Evolutionary conservation across 1,139 yeast genomes (phyloP).

Genomic region (Yamadazyma kanchanaburiensis): DNA sequence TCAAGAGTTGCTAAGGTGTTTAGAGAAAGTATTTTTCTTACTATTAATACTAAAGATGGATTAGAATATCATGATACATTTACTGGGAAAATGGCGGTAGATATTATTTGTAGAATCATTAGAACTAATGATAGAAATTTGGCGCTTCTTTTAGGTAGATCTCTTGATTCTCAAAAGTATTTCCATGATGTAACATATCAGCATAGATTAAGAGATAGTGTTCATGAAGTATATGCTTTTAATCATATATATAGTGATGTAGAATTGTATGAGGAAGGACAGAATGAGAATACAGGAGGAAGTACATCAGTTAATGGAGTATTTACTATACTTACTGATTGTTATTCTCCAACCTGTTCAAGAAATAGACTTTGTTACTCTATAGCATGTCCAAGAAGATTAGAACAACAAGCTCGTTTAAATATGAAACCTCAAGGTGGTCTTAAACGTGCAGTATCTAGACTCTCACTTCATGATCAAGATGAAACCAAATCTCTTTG

Average conservation of each 20-base stretch:
- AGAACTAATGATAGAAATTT: slow-evolving; percentile 88
- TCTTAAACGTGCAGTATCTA: slow-evolving; percentile 75
- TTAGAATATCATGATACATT: slow-evolving; percentile 91
- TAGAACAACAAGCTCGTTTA: slow-evolving; percentile 92
- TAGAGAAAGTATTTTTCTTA: slow-evolving; percentile 64
- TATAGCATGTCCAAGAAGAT: slow-evolving; percentile 94
- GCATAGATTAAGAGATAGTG: slow-evolving; percentile 85
- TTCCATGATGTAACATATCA: slow-evolving; percentile 96
- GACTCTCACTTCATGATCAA: slow-evolving; percentile 70
- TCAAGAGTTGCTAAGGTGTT: slow-evolving; percentile 83
- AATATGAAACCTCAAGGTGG: slow-evolving; percentile 90
- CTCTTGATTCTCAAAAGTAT: slow-evolving; percentile 90
- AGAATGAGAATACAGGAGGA: slow-evolving; percentile 1
- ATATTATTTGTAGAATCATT: slow-evolving; percentile 76
- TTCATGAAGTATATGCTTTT: slow-evolving; percentile 84
- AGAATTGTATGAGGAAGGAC: slow-evolving; percentile 28
- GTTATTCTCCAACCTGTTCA: slow-evolving; percentile 96
- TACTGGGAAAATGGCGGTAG: slow-evolving; percentile 93
- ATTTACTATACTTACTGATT: slow-evolving; percentile 86
- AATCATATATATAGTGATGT: slow-evolving; percentile 52
- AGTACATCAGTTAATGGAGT: slow-evolving; percentile 73
- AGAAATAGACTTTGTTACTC: slow-evolving; percentile 86
- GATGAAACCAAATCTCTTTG: slow-evolving; percentile 87
- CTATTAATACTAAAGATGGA: slow-evolving; percentile 90
- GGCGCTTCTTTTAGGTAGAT: slow-evolving; percentile 84